These are phyloP conservation scores for Suillus clintonianus DNA, from an alignment of 768 basidiomycete species.

Conservation along the genomic window DNA sequence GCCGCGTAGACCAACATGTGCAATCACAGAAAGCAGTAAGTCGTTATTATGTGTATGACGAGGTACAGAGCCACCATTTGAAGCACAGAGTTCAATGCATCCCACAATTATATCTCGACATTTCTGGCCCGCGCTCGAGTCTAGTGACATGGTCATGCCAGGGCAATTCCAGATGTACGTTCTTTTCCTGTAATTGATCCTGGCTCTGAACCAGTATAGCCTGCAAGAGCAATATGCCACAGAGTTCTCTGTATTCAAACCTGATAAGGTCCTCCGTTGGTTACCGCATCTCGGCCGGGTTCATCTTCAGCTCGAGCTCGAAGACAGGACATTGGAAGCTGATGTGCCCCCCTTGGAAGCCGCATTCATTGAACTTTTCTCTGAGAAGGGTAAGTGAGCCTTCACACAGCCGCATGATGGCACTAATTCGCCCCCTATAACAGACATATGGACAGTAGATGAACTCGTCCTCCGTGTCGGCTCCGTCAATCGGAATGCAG, in stretches of 20 bases:
- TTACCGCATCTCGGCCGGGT: slow-evolving; percentile 88
- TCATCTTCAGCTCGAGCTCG: slow-evolving; percentile 75
- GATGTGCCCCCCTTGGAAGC: slow-evolving; percentile 90
- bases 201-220: slow-evolving; percentile 37
- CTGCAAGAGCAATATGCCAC: slow-evolving; percentile 75
- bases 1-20: slow-evolving; percentile 84
- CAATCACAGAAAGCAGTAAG: slow-evolving; percentile 72
- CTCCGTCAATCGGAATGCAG: slow-evolving; percentile 59
- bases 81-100: slow-evolving; percentile 68
- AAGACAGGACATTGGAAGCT: slow-evolving; percentile 74
- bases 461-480: slow-evolving; percentile 68
- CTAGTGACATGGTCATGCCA: slow-evolving; percentile 75
- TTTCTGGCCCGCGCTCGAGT: slow-evolving; percentile 91
- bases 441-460: slow-evolving; percentile 72
- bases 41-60: not conserved
- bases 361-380: slow-evolving; percentile 86
- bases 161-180: slow-evolving; percentile 81
- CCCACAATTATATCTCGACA: slow-evolving; percentile 91
- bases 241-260: slow-evolving; percentile 82
- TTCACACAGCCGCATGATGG: not conserved
- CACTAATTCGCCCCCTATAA: not conserved
- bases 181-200: slow-evolving; percentile 1
- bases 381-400: slow-evolving; percentile 53
- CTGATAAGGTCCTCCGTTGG: slow-evolving; percentile 90
- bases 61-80: not conserved